Conservation (phyloP, 2,329 filamentous ascomycete genomes). For the Diaporthe longicolla region DNA sequence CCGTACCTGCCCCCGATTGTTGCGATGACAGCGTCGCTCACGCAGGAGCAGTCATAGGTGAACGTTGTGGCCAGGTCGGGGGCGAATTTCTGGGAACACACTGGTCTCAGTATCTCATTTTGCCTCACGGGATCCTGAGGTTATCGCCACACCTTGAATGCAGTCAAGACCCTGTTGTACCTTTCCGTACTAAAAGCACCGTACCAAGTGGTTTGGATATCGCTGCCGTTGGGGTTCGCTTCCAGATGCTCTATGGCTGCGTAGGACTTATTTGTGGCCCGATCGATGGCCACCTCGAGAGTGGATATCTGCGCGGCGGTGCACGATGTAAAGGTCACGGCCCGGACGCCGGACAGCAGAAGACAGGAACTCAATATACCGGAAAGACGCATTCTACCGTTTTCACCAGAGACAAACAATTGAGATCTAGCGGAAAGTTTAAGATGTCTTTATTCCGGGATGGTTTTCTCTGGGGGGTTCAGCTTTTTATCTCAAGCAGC, state of each 20-base stretch:
- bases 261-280: slow-evolving; percentile 13
- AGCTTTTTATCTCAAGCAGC: neutral
- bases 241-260: slow-evolving; percentile 23
- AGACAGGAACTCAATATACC: neutral
- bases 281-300: slow-evolving; percentile 12
- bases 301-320: neutral
- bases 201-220: slow-evolving; percentile 1
- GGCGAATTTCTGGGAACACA: neutral
- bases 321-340: slow-evolving; percentile 22
- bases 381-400: neutral
- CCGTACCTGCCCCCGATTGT: neutral
- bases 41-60: slow-evolving; percentile 10
- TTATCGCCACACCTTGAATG: neutral
- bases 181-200: neutral
- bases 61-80: slow-evolving; percentile 9
- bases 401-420: no score
- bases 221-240: slow-evolving; percentile 8
- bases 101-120: neutral
- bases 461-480: neutral
- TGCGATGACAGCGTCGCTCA: neutral
- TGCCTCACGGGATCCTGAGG: neutral
- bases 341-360: neutral
- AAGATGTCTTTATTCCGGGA: neutral
- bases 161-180: neutral
- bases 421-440: neutral